Evolutionary conservation across 768 basidiomycete species (phyloP).

Genomic region (Lactifluus rugatus): DNA sequence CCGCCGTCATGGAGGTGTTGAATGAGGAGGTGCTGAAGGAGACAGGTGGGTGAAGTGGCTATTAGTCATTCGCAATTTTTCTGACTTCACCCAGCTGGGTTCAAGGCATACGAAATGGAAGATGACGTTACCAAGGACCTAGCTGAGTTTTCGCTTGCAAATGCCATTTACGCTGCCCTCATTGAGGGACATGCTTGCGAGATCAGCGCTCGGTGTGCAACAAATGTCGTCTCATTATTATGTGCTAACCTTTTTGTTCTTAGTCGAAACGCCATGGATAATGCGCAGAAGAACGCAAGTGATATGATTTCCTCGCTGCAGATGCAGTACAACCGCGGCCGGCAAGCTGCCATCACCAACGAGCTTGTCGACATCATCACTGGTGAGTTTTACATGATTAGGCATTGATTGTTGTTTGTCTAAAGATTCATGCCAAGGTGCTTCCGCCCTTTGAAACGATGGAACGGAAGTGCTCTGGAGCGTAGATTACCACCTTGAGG

Average conservation of each 20-base stretch:
- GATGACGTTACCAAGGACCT: conserved; percentile 92
- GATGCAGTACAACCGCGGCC: conserved; percentile 98
- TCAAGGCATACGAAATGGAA: conserved; percentile 96
- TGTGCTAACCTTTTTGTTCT: conserved; percentile 6
- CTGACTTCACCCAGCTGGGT: conserved; percentile 47
- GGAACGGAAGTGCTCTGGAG: neutral
- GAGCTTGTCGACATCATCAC: conserved; percentile 90
- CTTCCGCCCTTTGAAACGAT: conserved; percentile 36
- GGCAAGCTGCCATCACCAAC: conserved; percentile 96
- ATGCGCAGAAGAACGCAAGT: conserved; percentile 94
- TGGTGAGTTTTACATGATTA: conserved; percentile 38
- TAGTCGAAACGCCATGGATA: conserved; percentile 99
- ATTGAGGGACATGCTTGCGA: conserved; percentile 95
- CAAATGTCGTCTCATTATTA: neutral
- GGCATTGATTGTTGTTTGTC: neutral
- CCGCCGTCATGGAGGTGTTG: conserved; percentile 64
- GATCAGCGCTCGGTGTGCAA: conserved; percentile 68
- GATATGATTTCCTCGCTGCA: conserved; percentile 86
- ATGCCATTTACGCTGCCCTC: conserved; percentile 90
- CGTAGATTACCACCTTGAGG: conserved; percentile 6
- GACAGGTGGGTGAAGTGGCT: conserved; percentile 46
- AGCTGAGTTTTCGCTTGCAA: conserved; percentile 91
- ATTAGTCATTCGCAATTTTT: neutral
- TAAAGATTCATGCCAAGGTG: conserved; percentile 28
- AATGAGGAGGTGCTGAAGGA: conserved; percentile 74